Percentiles rank a stretch among this genome's conserved stretches.
These are phyloP conservation scores for Galeopsis tetrahit DNA, from an alignment of 257 asterid species.

Conservation along the genomic window DNA sequence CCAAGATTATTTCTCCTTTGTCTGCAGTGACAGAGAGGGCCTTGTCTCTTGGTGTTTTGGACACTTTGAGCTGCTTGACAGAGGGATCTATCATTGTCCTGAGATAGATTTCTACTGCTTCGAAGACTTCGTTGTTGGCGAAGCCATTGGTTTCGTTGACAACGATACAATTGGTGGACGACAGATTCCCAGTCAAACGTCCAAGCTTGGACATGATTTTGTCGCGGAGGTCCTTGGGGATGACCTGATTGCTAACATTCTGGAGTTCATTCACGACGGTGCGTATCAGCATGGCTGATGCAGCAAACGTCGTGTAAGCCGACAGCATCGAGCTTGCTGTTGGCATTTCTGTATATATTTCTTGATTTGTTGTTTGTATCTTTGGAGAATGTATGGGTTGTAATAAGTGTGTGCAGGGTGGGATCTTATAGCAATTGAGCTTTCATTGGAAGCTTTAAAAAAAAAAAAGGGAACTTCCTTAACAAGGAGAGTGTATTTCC, in stretches of 20 bases:
- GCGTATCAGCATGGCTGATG: conserved; percentile 7
- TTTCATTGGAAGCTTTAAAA: background rate
- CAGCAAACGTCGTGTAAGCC: conserved; percentile 3
- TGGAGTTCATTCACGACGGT: background rate
- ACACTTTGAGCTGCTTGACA: background rate
- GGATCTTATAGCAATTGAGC: background rate
- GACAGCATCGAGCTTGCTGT: background rate
- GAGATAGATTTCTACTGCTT: background rate
- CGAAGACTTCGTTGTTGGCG: background rate
- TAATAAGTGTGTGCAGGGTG: too few species aligned
- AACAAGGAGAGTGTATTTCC: too few species aligned
- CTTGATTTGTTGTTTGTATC: background rate
- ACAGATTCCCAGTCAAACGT: background rate
- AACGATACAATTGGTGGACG: background rate
- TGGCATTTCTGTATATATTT: background rate
- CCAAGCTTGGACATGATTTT: background rate
- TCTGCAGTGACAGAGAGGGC: background rate
- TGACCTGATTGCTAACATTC: background rate
- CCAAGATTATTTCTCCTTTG: background rate
- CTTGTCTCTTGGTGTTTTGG: background rate
- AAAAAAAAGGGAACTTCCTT: background rate
- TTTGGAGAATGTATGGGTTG: background rate
- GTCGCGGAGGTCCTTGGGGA: background rate
- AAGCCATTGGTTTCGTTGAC: background rate
- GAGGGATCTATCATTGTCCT: background rate